Base-by-base conservation (phyloP, 148 eudicot genomes). In the Talinum fruticosum region DNA sequence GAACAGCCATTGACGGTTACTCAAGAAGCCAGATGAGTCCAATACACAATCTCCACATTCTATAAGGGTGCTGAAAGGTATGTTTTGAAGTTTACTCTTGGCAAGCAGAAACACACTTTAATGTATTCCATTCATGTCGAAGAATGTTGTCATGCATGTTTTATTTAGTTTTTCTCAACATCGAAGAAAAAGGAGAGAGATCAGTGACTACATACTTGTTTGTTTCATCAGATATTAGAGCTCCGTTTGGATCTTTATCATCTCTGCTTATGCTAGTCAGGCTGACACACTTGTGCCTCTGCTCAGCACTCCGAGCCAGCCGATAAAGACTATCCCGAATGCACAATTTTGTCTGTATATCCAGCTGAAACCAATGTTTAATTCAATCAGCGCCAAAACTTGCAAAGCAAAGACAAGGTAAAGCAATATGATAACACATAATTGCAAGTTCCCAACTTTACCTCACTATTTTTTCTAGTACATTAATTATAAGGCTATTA, bases 291-390 rank as follows among this genome's bases (percentile, higher is more conserved):
- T 78, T 80, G 75, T 90, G 90, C 84, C 97, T 89, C 78, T 89
- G 92, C 71, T 90, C 90, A 54, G 98, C 95, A 81, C 93, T 94
- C 79, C 86, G 80, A 67, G 98, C 98, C 79, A 94, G 87, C 76
- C 98, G 94, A 76, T 92, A 94, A 59, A 94, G 86, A 82, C 98
- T 90, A 83, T 94, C 98, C 86, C 95, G 86, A 75, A 94, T 94
- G 86, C 92, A 90, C 69, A 94, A 73, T 76, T 88, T 94, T 38
- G 92, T 94, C 82, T 88, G 86, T 66, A 83, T 72, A 81, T 92
- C 97, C 87, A 94, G 79, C 98, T 94, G 89, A 75, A 79, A 83
- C 86, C 15, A 76, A 85, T 72, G 79, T 66, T 70, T 15, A 79
- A 73, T 44, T 66, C 64, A 73, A 30, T 79, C 69, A 88, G 75